Base-by-base conservation (phyloP, 2,329 filamentous ascomycete species). In the Ceratocystis huliohia region DNA sequence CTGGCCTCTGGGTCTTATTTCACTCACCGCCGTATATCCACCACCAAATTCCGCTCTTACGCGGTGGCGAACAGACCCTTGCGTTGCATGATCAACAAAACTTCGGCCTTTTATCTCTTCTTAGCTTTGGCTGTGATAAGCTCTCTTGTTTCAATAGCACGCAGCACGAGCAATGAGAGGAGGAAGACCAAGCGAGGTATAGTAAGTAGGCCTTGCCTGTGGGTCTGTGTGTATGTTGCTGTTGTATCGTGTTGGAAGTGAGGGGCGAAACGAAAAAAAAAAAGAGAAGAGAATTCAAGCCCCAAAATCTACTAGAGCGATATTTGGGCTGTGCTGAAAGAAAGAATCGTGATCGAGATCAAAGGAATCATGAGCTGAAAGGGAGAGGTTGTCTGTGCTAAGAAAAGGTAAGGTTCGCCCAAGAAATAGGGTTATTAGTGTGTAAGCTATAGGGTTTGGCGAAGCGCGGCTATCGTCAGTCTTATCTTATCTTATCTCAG, bases 21-120 rank as follows among this genome's bases (percentile, higher is more conserved):
- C 53, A 57, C 50, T 56, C 50, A 56, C 50, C 50, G 50, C 50
- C 22, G 13, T 56, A 13, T 15, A 30, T 56, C 50, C 50, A 56
- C 50, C 37, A 15, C 50, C 8, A 30, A 57, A 57, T 57, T 57
- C 53, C 53, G 53, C 53, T 30, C 53, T 57, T 30, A 57, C 53
- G 53, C 53, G 53, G 53, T 25, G 53, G 53, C 53, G 53, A 57
- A 57, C 53, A 57, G 53, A 57, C 53, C 53, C 53, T 57, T 57
- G 53, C 53, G 53, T 57, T 57, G 53, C 53, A 57, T 57, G 53
- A 57, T 57, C 53, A 57, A 28, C 53, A 57, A 57, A 57, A n/a
- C 48, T 20, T 50, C 22, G 46, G 3, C 37, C 46, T 50, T 50
- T 20, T 28, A 6, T 57, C 53, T 28, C 8, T 28, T 57, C 53